A percentile compares a stretch with the other conserved stretches of the same genome.
Conservation (phyloP, 352 stramenopile species). For the Phytophthora litchii region DNA sequence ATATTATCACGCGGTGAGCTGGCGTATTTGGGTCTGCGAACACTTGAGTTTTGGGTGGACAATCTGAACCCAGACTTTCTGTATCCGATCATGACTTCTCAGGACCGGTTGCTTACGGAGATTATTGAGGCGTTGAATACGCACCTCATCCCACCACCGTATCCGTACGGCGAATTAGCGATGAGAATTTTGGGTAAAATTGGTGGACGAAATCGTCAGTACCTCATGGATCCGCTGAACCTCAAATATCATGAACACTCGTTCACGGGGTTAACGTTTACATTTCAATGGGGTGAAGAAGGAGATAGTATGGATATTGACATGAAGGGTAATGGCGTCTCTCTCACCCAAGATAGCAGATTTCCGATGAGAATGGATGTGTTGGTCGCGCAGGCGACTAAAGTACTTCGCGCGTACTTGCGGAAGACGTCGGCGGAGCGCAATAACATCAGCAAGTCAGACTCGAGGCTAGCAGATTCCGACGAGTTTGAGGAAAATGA, state of each 20-base stretch:
- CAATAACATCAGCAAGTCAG: conserved; percentile 59
- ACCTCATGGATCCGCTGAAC: conserved; percentile 85
- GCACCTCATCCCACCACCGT: conserved; percentile 96
- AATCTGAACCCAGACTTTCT: conserved; percentile 98
- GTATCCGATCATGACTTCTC: conserved; percentile 93
- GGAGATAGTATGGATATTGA: conserved; percentile 28
- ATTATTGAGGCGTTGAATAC: conserved; percentile 96
- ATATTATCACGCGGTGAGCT: conserved; percentile 95
- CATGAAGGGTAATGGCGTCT: conserved; percentile 16
- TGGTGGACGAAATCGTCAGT: conserved; percentile 92
- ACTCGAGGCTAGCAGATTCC: conserved; percentile 60
- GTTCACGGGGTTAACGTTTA: conserved; percentile 54
- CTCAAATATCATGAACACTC: conserved; percentile 59
- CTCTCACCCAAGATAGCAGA: not conserved
- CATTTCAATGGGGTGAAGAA: conserved; percentile 52
- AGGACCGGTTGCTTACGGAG: conserved; percentile 90
- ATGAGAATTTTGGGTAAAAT: conserved; percentile 98
- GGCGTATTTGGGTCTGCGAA: conserved; percentile 94
- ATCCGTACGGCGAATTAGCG: conserved; percentile 95
- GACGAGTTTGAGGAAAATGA: conserved; percentile 76
- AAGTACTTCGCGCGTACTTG: conserved; percentile 68
- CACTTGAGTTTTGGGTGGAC: conserved; percentile 99
- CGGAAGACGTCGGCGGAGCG: conserved; percentile 55
- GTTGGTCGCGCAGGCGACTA: conserved; percentile 47
- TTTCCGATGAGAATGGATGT: conserved; percentile 73